Conservation (phyloP, 2,329 filamentous ascomycete species). For the Thielaviopsis musarum region DNA sequence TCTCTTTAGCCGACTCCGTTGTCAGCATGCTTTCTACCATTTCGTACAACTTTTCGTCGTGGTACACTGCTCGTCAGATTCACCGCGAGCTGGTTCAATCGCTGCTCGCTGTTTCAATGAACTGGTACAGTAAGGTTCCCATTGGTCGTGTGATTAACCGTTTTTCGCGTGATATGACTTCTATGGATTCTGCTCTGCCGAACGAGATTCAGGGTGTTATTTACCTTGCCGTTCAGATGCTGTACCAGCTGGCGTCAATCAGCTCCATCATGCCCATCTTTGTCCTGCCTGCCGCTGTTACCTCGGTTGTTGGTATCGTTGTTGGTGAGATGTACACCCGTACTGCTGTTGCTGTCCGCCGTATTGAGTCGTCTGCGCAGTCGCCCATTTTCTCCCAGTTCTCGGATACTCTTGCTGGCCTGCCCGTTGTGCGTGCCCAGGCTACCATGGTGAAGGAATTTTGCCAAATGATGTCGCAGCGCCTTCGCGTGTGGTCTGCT, state of each 20-base stretch:
- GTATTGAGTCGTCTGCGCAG: slow-evolving; percentile 28
- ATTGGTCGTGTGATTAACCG: slow-evolving; percentile 37
- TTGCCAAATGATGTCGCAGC: slow-evolving; percentile 23
- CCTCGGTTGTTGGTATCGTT: slow-evolving; percentile 28
- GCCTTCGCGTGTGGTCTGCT: slow-evolving; percentile 22
- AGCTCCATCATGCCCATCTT: slow-evolving; percentile 36
- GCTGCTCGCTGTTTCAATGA: slow-evolving; percentile 35
- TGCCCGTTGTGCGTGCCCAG: slow-evolving; percentile 27
- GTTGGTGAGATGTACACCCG: slow-evolving; percentile 25
- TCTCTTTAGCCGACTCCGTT: slow-evolving; percentile 27
- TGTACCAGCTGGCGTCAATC: slow-evolving; percentile 30
- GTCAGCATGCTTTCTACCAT: slow-evolving; percentile 27
- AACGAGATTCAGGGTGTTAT: slow-evolving; percentile 27
- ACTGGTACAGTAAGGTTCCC: slow-evolving; percentile 39
- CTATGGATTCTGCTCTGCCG: slow-evolving; percentile 32
- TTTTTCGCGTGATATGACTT: slow-evolving; percentile 40
- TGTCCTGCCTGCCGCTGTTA: slow-evolving; percentile 28
- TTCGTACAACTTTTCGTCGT: slow-evolving; percentile 36
- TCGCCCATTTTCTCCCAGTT: slow-evolving; percentile 32
- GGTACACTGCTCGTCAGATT: slow-evolving; percentile 36
- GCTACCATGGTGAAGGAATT: slow-evolving; percentile 26
- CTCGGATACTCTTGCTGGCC: slow-evolving; percentile 24
- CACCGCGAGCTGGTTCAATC: slow-evolving; percentile 35
- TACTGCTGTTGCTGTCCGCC: slow-evolving; percentile 29
- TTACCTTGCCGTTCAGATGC: slow-evolving; percentile 25